Evolutionary conservation across 2,329 filamentous ascomycete genomes (phyloP).

Genomic region (Pleoardoris graminearum): DNA sequence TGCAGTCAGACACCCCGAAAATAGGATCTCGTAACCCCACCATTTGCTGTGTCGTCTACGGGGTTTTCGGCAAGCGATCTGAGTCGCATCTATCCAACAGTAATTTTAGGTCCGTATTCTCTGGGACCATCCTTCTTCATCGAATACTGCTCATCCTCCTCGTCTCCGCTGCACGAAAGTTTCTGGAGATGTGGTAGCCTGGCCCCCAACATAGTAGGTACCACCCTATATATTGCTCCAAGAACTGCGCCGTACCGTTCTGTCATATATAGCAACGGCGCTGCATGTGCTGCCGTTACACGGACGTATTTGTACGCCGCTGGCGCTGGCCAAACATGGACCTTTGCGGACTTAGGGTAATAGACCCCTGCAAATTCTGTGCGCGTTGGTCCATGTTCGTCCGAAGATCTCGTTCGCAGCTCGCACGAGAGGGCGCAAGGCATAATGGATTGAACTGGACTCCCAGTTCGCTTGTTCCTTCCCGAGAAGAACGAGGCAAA

Average conservation of each 20-base stretch:
- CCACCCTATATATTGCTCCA: conserved; percentile 18
- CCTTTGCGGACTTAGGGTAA: neutral
- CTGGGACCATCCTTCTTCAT: neutral
- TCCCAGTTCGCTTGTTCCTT: neutral
- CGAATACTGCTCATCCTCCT: neutral
- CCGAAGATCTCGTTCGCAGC: neutral
- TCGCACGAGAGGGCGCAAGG: conserved; percentile 3
- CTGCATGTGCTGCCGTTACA: neutral
- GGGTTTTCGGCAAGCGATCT: neutral
- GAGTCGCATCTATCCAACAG: neutral
- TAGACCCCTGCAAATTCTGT: too few relatives aligned
- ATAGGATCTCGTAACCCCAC: conserved; percentile 2
- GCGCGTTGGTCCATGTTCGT: too few relatives aligned
- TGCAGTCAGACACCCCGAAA: conserved; percentile 12
- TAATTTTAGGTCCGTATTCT: neutral
- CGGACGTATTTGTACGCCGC: neutral
- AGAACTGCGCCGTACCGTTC: conserved; percentile 4
- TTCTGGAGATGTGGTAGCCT: neutral
- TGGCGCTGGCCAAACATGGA: neutral
- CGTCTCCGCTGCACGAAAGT: neutral
- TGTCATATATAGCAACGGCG: neutral
- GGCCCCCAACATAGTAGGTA: conserved; percentile 15
- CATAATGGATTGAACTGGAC: neutral
- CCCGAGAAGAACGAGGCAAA: neutral
- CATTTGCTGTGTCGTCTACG: neutral